Evolutionary conservation across 2,329 filamentous ascomycete species (phyloP).

Genomic region (Rasamsonia emersonii): DNA sequence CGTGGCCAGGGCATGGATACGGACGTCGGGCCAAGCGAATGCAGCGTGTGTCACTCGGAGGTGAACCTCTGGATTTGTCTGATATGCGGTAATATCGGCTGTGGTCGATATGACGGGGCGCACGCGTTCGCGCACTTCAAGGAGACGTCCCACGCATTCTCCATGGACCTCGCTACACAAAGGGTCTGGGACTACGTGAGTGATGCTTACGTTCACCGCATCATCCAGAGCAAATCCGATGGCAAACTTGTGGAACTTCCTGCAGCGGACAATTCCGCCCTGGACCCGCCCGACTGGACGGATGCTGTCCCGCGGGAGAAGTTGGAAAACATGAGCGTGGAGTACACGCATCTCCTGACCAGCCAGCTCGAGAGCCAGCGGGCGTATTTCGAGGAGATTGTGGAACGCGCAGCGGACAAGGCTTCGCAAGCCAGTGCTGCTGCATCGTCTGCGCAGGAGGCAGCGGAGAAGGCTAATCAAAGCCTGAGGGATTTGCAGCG

Average conservation of each 20-base stretch:
- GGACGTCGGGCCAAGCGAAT: constrained; percentile 52
- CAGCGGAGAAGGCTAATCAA: constrained; percentile 55
- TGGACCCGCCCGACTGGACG: constrained; percentile 34
- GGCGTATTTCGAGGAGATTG: constrained; percentile 86
- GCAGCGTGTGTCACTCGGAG: constrained; percentile 68
- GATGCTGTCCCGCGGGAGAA: constrained; percentile 49
- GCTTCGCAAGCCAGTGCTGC: constrained; percentile 62
- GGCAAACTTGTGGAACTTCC: constrained; percentile 90
- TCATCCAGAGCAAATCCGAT: constrained; percentile 89
- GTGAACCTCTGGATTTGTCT: constrained; percentile 92
- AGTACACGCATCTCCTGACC: constrained; percentile 90
- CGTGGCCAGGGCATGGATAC: constrained; percentile 43
- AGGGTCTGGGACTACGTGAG: constrained; percentile 97
- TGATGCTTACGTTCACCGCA: constrained; percentile 89
- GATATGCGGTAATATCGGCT: constrained; percentile 86
- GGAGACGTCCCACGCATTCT: constrained; percentile 79
- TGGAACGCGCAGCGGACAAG: constrained; percentile 84
- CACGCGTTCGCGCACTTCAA: constrained; percentile 94
- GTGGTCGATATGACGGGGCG: constrained; percentile 86
- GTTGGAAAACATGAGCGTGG: constrained; percentile 71
- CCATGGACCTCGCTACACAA: constrained; percentile 85
- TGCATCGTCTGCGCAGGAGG: constrained; percentile 44
- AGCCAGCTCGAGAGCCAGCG: constrained; percentile 89
- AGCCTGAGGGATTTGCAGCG: constrained; percentile 48
- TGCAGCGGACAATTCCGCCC: constrained; percentile 40